Percentiles rank a stretch among this genome's conserved stretches.
These are phyloP conservation scores for Zygosaccharomyces sapae DNA, from an alignment of 1,139 yeast genomes.

Conservation along the genomic window DNA sequence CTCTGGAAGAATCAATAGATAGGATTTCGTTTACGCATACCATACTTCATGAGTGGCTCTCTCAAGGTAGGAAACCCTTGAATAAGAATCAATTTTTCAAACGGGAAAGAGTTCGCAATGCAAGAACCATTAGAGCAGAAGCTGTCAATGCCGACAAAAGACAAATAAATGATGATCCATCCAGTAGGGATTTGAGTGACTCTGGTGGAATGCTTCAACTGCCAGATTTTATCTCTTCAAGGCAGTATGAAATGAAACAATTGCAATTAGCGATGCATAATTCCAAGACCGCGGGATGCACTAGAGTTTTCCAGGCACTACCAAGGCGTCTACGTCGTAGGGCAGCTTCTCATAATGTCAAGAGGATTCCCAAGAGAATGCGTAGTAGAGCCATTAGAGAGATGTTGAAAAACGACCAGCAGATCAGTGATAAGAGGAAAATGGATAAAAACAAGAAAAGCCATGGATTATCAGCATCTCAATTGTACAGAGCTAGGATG, in stretches of 20 bases:
- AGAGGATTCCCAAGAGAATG: slow-evolving; percentile 79
- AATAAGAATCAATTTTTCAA: slow-evolving; percentile 31
- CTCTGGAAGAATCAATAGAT: no score
- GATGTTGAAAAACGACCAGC: slow-evolving; percentile 46
- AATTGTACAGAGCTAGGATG: slow-evolving; percentile 52
- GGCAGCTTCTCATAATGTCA: slow-evolving; percentile 93
- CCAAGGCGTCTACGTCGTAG: slow-evolving; percentile 83
- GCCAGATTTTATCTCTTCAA: slow-evolving; percentile 63
- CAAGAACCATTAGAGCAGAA: slow-evolving; percentile 35
- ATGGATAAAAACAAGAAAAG: slow-evolving; percentile 25
- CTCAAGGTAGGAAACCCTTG: slow-evolving; percentile 27
- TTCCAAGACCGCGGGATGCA: slow-evolving; percentile 65
- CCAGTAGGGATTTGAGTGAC: slow-evolving; percentile 26
- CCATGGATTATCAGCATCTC: slow-evolving; percentile 49
- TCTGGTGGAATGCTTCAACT: slow-evolving; percentile 59
- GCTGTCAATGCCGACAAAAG: slow-evolving; percentile 21
- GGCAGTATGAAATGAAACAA: slow-evolving; percentile 72
- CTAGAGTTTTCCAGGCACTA: slow-evolving; percentile 80
- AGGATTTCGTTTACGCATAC: no score
- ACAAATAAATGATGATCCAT: slow-evolving; percentile 9
- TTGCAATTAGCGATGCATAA: slow-evolving; percentile 72
- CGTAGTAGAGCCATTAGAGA: slow-evolving; percentile 71
- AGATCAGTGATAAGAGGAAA: slow-evolving; percentile 20
- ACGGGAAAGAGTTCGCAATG: slow-evolving; percentile 32
- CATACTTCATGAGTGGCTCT: no score